Evolutionary conservation across 352 stramenopile genomes (phyloP).

Genomic region (Globisporangium alternatum): DNA sequence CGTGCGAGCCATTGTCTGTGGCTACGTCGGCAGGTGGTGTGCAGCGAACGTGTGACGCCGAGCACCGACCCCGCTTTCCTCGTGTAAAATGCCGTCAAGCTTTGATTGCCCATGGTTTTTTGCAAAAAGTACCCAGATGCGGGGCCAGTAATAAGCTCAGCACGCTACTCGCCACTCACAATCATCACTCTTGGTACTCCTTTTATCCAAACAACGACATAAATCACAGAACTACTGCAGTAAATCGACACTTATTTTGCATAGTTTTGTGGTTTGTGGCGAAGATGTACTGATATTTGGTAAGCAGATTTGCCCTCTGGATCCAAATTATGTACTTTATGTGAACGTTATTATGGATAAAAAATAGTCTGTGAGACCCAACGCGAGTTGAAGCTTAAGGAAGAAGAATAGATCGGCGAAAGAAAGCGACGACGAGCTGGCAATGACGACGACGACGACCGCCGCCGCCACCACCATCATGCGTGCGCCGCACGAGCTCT

Average conservation of each 20-base stretch:
- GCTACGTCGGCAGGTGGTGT: too few relatives aligned
- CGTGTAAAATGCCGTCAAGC: neutral
- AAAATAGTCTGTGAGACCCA: too few relatives aligned
- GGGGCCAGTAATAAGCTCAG: constrained; percentile 6
- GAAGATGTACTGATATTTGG: too few relatives aligned
- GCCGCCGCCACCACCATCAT: too few relatives aligned
- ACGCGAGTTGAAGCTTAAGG: neutral
- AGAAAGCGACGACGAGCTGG: neutral
- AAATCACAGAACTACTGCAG: too few relatives aligned
- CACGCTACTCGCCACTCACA: neutral
- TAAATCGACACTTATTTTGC: too few relatives aligned
- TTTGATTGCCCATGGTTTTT: neutral
- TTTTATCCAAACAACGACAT: too few relatives aligned
- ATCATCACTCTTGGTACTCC: too few relatives aligned
- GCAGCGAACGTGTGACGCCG: neutral
- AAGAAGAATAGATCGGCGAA: neutral
- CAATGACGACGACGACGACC: neutral
- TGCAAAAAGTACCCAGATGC: neutral
- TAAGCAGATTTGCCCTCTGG: too few relatives aligned
- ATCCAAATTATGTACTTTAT: too few relatives aligned
- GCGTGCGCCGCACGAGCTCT: neutral
- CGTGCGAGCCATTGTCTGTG: constrained; percentile 18
- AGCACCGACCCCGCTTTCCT: neutral
- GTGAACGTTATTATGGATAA: too few relatives aligned
- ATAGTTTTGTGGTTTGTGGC: too few relatives aligned